Percentiles rank a stretch among this genome's conserved stretches.
phyloP scores from a whole-genome alignment of 768 basidiomycete species.

The Trametes cingulata region DNA sequence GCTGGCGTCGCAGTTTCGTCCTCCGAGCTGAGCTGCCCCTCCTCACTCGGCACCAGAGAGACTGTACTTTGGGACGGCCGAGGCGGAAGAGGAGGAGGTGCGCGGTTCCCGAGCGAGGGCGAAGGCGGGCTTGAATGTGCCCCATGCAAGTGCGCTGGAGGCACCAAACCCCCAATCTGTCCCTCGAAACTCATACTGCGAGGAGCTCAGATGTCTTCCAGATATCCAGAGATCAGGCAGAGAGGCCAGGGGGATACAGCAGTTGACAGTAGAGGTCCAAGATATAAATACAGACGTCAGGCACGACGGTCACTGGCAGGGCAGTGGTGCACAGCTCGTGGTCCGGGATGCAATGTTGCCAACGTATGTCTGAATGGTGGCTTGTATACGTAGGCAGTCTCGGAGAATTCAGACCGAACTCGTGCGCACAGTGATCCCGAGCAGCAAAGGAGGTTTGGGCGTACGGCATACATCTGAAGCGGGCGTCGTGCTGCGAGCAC shows the following conservation, averaged over 20 bases:
- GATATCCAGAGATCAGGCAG: not conserved
- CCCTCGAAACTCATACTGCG: not conserved
- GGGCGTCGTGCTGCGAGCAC: no score
- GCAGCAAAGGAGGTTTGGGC: no score
- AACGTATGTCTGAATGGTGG: no score
- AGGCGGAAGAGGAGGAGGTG: conserved; percentile 7
- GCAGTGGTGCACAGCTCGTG: no score
- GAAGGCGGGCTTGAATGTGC: not conserved
- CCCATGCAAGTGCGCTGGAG: not conserved
- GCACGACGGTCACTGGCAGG: no score
- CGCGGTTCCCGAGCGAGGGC: not conserved
- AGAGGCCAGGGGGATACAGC: not conserved
- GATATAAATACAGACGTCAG: not conserved
- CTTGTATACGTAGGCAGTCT: no score
- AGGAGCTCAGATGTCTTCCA: no score
- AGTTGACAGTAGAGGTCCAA: not conserved
- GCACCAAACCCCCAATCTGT: not conserved
- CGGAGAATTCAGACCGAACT: no score
- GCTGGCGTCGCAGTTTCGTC: not conserved
- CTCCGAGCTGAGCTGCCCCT: not conserved
- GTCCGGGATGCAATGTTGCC: no score
- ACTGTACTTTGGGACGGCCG: not conserved
- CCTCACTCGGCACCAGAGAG: not conserved
- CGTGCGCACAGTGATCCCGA: not conserved
- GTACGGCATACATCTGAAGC: no score